Percentiles rank a stretch among this genome's conserved stretches.
Conservation (phyloP, 2,329 filamentous ascomycete genomes). For the Fusarium burgessii region DNA sequence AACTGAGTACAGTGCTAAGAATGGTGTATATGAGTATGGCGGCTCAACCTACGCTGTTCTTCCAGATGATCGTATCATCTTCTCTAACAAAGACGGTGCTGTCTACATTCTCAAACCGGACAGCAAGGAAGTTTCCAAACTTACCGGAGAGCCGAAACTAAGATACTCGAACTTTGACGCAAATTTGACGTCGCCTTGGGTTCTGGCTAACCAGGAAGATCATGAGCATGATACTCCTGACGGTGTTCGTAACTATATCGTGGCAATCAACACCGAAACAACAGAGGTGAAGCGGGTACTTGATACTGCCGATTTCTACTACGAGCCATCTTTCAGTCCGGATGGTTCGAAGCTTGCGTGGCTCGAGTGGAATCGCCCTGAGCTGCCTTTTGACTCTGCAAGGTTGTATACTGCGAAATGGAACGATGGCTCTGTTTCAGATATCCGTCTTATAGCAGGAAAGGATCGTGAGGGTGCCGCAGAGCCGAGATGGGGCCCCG, state of each 20-base stretch:
- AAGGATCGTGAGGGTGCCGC: slow-evolving; percentile 56
- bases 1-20: slow-evolving; percentile 56
- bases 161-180: slow-evolving; percentile 62
- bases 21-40: slow-evolving; percentile 65
- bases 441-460: slow-evolving; percentile 56
- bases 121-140: slow-evolving; percentile 48
- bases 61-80: slow-evolving; percentile 57
- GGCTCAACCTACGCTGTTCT: slow-evolving; percentile 59
- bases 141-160: slow-evolving; percentile 52
- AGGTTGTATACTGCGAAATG: slow-evolving; percentile 60
- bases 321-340: slow-evolving; percentile 60
- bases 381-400: slow-evolving; percentile 63
- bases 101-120: slow-evolving; percentile 58
- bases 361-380: slow-evolving; percentile 67
- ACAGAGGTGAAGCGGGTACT: slow-evolving; percentile 56
- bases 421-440: slow-evolving; percentile 48
- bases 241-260: slow-evolving; percentile 54
- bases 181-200: slow-evolving; percentile 54
- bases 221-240: slow-evolving; percentile 53
- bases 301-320: slow-evolving; percentile 64
- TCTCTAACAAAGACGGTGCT: slow-evolving; percentile 58
- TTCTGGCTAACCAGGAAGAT: slow-evolving; percentile 66
- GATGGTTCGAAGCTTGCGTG: slow-evolving; percentile 62
- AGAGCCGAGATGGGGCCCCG: slow-evolving; percentile 64
- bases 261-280: slow-evolving; percentile 56